Base-by-base conservation (phyloP, 371 early-diverging fungal species). In the Saksenaea vasiformis region DNA sequence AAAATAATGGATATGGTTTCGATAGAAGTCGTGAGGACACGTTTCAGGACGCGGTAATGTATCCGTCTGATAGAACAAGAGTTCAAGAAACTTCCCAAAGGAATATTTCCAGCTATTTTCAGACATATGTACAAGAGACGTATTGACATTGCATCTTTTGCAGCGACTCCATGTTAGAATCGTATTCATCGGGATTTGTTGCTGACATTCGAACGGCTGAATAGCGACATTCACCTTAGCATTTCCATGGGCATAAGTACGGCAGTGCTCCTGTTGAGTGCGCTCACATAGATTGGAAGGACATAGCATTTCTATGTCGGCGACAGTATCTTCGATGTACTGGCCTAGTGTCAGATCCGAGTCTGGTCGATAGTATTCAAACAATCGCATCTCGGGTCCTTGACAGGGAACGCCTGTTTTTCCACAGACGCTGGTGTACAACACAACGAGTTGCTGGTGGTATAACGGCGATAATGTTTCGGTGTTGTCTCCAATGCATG, bases 1-100 rank as follows among this genome's bases (percentile, higher is more conserved):
- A 71, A 96, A 97, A 57, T 84, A 92, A 15, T 91, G 85, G 11
- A 89, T 82, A 67, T 93, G 94, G 43, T 93, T 87, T 1, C 85
- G 81, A 64, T 91, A 88, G 34, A 95, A 72, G 41, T 90, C 89
- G 68, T 98, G 97, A 0, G 84, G 75, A 62, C 98, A 98, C 7
- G 83, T 66, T 41, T 78, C 74, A 8, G 88, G 35, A 10, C 87
- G 79, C 24, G 88, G 85, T 17, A 39, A 74, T 11, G 88, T 51
- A 44, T 76, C 75, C 1, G 82, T 77, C 60, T 88, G 88, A 76
- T 97, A 95, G 58, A 95, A 94, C 4, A 89, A 77, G 5, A 95
- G 77, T 71, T 98, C 98, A 43, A 98, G 70, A 62, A 92, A 97
- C 76, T 97, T 97, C 24, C 97, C 98, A 81, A 96, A 95, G 10